Percentiles rank a stretch among this genome's conserved stretches.
Evolutionary conservation across 179 eudicot genomes (phyloP).

Genomic region (Corrigiola litoralis): DNA sequence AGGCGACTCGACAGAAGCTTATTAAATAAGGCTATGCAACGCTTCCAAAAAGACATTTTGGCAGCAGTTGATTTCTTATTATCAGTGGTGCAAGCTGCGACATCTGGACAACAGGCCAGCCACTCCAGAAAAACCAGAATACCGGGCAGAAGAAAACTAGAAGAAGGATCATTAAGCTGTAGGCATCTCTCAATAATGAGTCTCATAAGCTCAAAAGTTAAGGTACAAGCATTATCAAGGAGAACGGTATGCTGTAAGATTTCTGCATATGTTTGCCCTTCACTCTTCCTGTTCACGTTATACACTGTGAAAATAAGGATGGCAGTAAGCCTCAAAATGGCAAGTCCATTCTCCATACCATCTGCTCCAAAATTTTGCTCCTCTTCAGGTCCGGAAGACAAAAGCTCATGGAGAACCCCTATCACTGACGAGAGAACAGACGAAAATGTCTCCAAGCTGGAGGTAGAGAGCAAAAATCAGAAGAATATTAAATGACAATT

Average conservation of each 20-base stretch:
- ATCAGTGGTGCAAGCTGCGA: conserved; percentile 54
- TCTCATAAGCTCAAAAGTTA: conserved; percentile 72
- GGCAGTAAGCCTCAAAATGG: conserved; percentile 63
- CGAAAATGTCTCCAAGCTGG: conserved; percentile 78
- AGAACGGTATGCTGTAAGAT: conserved; percentile 74
- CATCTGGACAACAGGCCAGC: conserved; percentile 76
- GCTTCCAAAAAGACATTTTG: conserved; percentile 70
- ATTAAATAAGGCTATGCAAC: conserved; percentile 55
- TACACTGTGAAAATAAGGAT: conserved; percentile 69
- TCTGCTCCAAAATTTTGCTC: conserved; percentile 64
- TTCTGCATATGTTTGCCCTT: conserved; percentile 84
- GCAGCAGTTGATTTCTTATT: conserved; percentile 61
- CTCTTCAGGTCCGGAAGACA: conserved; percentile 74
- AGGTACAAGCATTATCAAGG: conserved; percentile 67
- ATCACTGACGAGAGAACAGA: conserved; percentile 51
- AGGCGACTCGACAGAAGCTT: conserved; percentile 56
- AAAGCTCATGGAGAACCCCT: conserved; percentile 58
- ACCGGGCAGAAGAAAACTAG: conserved; percentile 81
- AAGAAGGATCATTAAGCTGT: conserved; percentile 65
- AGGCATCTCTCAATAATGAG: conserved; percentile 59
- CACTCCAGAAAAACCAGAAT: conserved; percentile 88
- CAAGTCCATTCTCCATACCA: conserved; percentile 56
- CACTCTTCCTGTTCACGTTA: conserved; percentile 66
- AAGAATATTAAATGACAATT: neutral
- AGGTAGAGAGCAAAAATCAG: conserved; percentile 9